Percentiles rank a stretch among this genome's conserved stretches.
Evolutionary conservation across 257 asterid genomes (phyloP).

Genomic region (Prunella vulgaris): DNA sequence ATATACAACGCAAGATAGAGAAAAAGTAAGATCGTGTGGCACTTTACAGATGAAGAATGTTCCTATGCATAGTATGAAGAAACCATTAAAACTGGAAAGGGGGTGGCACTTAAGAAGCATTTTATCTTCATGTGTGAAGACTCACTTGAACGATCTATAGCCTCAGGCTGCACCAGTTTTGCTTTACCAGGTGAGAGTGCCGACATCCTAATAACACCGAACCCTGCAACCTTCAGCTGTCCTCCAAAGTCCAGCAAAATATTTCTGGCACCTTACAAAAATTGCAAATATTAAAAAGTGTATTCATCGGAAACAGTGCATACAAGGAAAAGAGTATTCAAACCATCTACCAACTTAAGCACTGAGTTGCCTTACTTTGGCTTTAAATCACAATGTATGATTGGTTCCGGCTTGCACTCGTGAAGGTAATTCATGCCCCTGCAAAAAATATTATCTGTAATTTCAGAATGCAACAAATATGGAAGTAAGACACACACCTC

Average conservation of each 20-base stretch:
- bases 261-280: conserved; percentile 99
- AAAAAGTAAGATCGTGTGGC: neutral
- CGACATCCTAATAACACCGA: conserved; percentile 65
- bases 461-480: conserved; percentile 2
- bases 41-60: neutral
- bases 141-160: conserved; percentile 80
- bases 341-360: conserved; percentile 33
- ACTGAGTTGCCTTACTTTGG: conserved; percentile 92
- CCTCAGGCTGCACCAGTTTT: conserved; percentile 62
- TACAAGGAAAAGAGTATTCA: neutral
- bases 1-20: conserved; percentile 8
- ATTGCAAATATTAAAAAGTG: conserved; percentile 58
- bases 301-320: conserved; percentile 11
- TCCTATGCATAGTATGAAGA: neutral
- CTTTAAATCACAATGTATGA: conserved; percentile 86
- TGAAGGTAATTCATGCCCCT: conserved; percentile 99
- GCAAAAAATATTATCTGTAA: conserved; percentile 15
- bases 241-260: conserved; percentile 99
- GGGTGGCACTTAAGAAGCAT: neutral
- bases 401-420: conserved; percentile 93
- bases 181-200: conserved; percentile 73
- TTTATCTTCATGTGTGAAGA: conserved; percentile 1
- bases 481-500: neutral
- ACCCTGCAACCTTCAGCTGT: conserved; percentile 91
- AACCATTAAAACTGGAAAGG: neutral